phyloP scores from a whole-genome alignment of 1,284 basidiomycete species.

The Cerioporus squamosus region DNA sequence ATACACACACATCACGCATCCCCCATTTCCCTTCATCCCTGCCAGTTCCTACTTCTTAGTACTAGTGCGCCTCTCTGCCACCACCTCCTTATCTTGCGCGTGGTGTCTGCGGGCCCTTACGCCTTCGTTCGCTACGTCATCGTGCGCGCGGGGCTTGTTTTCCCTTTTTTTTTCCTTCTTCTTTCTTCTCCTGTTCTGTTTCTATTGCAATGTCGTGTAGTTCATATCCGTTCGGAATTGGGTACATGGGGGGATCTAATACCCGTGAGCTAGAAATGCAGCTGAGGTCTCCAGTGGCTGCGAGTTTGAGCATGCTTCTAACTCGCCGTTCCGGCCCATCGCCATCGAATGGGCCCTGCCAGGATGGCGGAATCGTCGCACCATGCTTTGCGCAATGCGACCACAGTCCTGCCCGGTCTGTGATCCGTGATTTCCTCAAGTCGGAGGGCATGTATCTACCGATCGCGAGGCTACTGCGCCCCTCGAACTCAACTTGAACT shows the following conservation, averaged over 20 bases:
- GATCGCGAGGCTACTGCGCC: too few species aligned
- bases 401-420: too few species aligned
- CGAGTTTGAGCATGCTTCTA: not conserved
- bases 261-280: slow-evolving; percentile 30
- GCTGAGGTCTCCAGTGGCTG: not conserved
- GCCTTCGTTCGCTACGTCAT: not conserved
- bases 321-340: not conserved
- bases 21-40: slow-evolving; percentile 24
- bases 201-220: slow-evolving; percentile 30
- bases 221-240: slow-evolving; percentile 34
- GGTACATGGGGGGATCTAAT: slow-evolving; percentile 35
- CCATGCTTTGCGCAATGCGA: too few species aligned
- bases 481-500: too few species aligned
- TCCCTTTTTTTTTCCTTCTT: too few species aligned
- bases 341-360: too few species aligned
- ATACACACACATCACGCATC: slow-evolving; percentile 33
- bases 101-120: not conserved
- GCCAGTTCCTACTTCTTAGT: slow-evolving; percentile 12
- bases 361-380: too few species aligned
- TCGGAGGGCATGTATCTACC: too few species aligned
- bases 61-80: slow-evolving; percentile 9
- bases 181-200: slow-evolving; percentile 17
- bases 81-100: slow-evolving; percentile 3
- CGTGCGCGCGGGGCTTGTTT: slow-evolving; percentile 8
- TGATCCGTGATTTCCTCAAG: too few species aligned